phyloP scores from a whole-genome alignment of 179 eudicot species.

The Nepenthes alata region DNA sequence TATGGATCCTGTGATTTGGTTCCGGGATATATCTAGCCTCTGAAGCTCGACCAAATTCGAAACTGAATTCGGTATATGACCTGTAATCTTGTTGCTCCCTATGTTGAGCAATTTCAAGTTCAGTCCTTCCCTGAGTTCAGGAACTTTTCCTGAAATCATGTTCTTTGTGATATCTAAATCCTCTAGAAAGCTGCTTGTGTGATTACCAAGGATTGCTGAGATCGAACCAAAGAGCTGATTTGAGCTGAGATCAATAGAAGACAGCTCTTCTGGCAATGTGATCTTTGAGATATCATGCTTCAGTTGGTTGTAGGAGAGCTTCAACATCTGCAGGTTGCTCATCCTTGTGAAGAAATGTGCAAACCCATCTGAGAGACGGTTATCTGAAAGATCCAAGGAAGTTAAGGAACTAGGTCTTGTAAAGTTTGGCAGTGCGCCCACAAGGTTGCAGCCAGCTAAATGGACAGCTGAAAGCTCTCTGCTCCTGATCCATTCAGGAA shows the following conservation, averaged over 20 bases:
- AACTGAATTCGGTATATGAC: conserved; percentile 57
- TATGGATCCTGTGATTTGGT: conserved; percentile 50
- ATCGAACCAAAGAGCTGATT: conserved; percentile 53
- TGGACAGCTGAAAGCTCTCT: conserved; percentile 52
- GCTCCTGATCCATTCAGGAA: conserved; percentile 67
- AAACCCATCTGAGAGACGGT: conserved; percentile 43
- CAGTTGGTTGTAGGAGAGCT: conserved; percentile 54
- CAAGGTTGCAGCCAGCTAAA: conserved; percentile 65
- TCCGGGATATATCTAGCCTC: conserved; percentile 46
- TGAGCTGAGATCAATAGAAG: conserved; percentile 43
- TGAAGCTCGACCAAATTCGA: conserved; percentile 47
- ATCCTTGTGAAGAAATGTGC: conserved; percentile 32
- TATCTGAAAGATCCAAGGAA: conserved; percentile 64
- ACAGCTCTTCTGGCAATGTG: conserved; percentile 42
- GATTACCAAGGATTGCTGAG: conserved; percentile 32
- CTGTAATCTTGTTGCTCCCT: conserved; percentile 49
- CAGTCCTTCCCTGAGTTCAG: conserved; percentile 39
- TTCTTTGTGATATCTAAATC: conserved; percentile 45
- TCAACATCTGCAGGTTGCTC: conserved; percentile 41
- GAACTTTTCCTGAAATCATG: conserved; percentile 49
- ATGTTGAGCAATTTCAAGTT: conserved; percentile 44
- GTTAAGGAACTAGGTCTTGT: conserved; percentile 38
- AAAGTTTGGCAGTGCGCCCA: conserved; percentile 55
- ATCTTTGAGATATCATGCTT: conserved; percentile 34
- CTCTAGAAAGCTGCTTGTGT: conserved; percentile 45